phyloP scores from a whole-genome alignment of 2,329 filamentous ascomycete species.

The Coleophoma crateriformis region DNA sequence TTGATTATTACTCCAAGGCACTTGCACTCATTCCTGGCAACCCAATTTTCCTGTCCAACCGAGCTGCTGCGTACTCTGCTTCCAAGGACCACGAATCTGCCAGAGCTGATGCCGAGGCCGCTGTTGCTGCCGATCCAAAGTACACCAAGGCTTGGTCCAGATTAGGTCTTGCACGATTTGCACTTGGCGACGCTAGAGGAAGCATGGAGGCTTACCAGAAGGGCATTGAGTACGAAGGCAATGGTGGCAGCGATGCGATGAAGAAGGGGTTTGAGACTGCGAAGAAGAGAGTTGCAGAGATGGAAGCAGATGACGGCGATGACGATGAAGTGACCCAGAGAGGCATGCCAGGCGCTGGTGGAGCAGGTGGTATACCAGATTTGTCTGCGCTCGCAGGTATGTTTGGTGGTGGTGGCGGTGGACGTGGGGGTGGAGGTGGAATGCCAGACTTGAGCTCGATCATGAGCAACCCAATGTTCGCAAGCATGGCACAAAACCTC shows the following conservation, averaged over 20 bases:
- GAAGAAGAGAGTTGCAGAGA: slow-evolving; percentile 78
- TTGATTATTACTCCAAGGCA: slow-evolving; percentile 84
- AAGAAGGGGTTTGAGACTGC: slow-evolving; percentile 95
- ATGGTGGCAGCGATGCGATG: slow-evolving; percentile 93
- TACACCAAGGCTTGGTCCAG: slow-evolving; percentile 98
- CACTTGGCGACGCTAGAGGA: slow-evolving; percentile 83
- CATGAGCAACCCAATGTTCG: slow-evolving; percentile 98
- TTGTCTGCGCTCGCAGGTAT: slow-evolving; percentile 66
- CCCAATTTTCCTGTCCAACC: slow-evolving; percentile 96
- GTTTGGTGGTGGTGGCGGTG: slow-evolving; percentile 61
- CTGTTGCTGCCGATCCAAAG: slow-evolving; percentile 78
- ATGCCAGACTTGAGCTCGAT: slow-evolving; percentile 85
- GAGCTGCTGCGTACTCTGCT: slow-evolving; percentile 87
- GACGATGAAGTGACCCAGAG: slow-evolving; percentile 46
- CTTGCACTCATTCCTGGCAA: slow-evolving; percentile 77
- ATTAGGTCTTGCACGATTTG: slow-evolving; percentile 85
- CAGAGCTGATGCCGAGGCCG: slow-evolving; percentile 82
- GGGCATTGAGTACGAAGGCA: slow-evolving; percentile 91
- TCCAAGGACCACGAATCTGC: slow-evolving; percentile 80
- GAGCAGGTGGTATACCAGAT: slow-evolving; percentile 63
- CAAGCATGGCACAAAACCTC: slow-evolving; percentile 91
- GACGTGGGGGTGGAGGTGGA: slow-evolving; percentile 61
- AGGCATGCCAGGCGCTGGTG: slow-evolving; percentile 38
- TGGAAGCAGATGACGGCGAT: slow-evolving; percentile 48
- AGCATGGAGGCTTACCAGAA: slow-evolving; percentile 92